phyloP scores from a whole-genome alignment of 805 yeast species.

The Ascoidea rubescens region DNA sequence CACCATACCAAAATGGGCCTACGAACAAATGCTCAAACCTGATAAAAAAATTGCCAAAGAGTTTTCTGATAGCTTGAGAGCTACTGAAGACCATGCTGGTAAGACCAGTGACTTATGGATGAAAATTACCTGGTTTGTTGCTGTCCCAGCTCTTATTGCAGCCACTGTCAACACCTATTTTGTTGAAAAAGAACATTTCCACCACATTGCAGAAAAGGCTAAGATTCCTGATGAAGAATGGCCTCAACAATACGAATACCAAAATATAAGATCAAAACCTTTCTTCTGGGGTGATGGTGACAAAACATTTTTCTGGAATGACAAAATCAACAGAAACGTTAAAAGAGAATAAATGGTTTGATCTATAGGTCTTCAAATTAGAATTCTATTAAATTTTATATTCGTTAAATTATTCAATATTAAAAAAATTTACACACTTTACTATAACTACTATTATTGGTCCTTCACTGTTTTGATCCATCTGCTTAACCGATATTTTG shows the following conservation, averaged over 20 bases:
- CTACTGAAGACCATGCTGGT: slow-evolving; percentile 67
- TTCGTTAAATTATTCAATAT: background rate
- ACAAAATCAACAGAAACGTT: slow-evolving; percentile 79
- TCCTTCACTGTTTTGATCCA: background rate
- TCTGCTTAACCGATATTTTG: no score
- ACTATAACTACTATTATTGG: background rate
- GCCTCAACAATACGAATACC: slow-evolving; percentile 85
- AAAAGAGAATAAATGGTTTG: slow-evolving; percentile 17
- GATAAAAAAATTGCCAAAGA: slow-evolving; percentile 59
- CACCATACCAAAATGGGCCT: slow-evolving; percentile 25
- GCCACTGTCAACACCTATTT: slow-evolving; percentile 72
- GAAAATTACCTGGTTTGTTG: slow-evolving; percentile 67
- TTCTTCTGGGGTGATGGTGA: slow-evolving; percentile 99
- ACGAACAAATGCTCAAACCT: slow-evolving; percentile 18
- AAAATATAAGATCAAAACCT: slow-evolving; percentile 75
- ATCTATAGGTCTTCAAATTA: background rate
- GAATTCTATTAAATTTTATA: background rate
- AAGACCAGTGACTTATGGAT: slow-evolving; percentile 72
- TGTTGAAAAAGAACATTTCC: slow-evolving; percentile 78
- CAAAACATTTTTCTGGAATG: slow-evolving; percentile 94
- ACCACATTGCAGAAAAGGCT: slow-evolving; percentile 68
- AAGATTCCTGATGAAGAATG: slow-evolving; percentile 76
- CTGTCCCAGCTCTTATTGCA: slow-evolving; percentile 67
- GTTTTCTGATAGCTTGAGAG: slow-evolving; percentile 45
- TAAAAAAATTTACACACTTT: background rate